A percentile compares a stretch with the other conserved stretches of the same genome.
Evolutionary conservation across 2,329 filamentous ascomycete species (phyloP).

Genomic region (Corynespora cassiicola): DNA sequence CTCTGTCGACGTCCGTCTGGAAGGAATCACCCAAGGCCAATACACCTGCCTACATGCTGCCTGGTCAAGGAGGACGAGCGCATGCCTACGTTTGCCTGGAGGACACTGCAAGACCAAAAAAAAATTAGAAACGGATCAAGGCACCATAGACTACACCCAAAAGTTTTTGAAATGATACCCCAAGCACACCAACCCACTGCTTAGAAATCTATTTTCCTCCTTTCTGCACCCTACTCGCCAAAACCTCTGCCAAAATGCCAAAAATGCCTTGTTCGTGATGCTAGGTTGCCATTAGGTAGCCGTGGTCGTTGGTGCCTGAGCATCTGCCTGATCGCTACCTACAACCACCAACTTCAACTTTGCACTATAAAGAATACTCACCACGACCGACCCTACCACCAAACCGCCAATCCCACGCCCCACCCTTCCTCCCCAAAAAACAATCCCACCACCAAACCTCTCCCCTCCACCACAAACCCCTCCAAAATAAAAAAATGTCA

Average conservation of each 20-base stretch:
- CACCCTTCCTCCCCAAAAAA: constrained; percentile 1
- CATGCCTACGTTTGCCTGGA: too few species aligned
- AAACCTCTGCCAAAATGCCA: too few species aligned
- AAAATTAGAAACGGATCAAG: constrained; percentile 23
- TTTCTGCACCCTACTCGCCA: neutral
- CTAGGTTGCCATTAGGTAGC: constrained; percentile 36
- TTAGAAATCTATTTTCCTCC: constrained; percentile 14
- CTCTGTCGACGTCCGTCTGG: neutral
- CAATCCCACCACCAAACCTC: too few species aligned
- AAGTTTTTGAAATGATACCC: constrained; percentile 43
- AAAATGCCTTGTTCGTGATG: constrained; percentile 9
- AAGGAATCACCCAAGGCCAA: too few species aligned
- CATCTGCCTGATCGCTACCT: constrained; percentile 45
- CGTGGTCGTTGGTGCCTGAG: constrained; percentile 34
- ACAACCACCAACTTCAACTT: constrained; percentile 21
- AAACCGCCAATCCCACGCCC: constrained; percentile 5
- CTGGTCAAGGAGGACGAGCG: too few species aligned
- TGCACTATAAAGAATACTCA: constrained; percentile 27
- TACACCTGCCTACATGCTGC: too few species aligned
- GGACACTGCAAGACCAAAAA: too few species aligned
- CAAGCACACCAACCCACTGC: constrained; percentile 17
- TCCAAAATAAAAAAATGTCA: constrained; percentile 49
- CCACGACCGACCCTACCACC: constrained; percentile 12
- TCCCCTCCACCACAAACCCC: constrained; percentile 12
- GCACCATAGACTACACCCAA: constrained; percentile 29